Evolutionary conservation across 1,284 basidiomycete genomes (phyloP).

Genomic region (Sporisorium exsertum): DNA sequence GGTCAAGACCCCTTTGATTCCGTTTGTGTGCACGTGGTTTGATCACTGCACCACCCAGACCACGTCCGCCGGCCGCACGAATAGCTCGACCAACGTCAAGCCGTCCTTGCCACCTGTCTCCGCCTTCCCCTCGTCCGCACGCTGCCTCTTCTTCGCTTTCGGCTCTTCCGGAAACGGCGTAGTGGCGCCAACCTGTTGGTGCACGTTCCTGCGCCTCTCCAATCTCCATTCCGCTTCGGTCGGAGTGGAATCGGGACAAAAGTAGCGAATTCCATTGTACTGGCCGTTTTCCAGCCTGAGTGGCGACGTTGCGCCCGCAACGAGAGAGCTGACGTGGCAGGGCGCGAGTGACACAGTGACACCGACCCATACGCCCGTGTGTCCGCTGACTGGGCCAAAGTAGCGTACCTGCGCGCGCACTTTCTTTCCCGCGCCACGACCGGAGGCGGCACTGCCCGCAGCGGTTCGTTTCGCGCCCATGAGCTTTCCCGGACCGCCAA

Average conservation of each 20-base stretch:
- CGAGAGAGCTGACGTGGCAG: not conserved
- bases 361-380: slow-evolving; percentile 53
- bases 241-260: slow-evolving; percentile 71
- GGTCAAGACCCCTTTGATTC: too few species aligned
- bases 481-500: not conserved
- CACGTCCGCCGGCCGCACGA: slow-evolving; percentile 49
- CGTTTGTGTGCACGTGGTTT: too few species aligned
- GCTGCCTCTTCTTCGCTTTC: not conserved
- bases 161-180: slow-evolving; percentile 5
- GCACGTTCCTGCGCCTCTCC: slow-evolving; percentile 8
- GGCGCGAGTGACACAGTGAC: slow-evolving; percentile 14
- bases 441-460: not conserved
- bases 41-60: slow-evolving; percentile 49
- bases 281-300: slow-evolving; percentile 74
- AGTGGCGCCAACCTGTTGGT: slow-evolving; percentile 3
- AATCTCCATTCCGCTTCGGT: not conserved
- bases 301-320: not conserved
- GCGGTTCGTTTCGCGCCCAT: not conserved
- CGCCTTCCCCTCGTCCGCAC: not conserved
- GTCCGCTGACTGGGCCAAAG: slow-evolving; percentile 46
- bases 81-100: slow-evolving; percentile 18
- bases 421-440: slow-evolving; percentile 6
- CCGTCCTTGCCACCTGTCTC: not conserved
- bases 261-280: slow-evolving; percentile 82
- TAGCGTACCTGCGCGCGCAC: slow-evolving; percentile 53